Evolutionary conservation across 768 basidiomycete species (phyloP), one percentile per base, ranked within the genome.

Genomic region (Xerocomellus chrysenteron): DNA sequence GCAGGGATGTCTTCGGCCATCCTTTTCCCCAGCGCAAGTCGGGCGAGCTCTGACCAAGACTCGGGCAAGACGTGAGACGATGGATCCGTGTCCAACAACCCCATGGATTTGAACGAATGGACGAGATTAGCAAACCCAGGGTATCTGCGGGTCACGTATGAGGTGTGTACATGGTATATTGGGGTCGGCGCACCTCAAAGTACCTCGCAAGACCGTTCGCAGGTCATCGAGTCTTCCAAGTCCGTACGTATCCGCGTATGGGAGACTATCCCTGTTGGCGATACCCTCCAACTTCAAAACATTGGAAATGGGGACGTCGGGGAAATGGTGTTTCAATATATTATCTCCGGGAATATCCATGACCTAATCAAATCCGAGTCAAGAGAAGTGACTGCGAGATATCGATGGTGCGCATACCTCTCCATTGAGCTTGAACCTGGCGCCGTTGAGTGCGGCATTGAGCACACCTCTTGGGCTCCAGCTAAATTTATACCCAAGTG

Each of bases 401-500:
- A 14, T 26, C 30, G 4, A 47, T 26, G 11, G 36, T 30, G 36
- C 12, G 12, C 78, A n/a, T 60, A 88, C 90, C 72, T 82, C 65
- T 7, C 76, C 76, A 32, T 75, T 61, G 26, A 93, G 74, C 64
- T 81, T 80, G 71, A 85, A 97, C 39, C 65, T 68, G 2, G 95
- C 93, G 0, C 75, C 69, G 60, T 95, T 92, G 54, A 85, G 70
- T 0, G 90, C 90, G 3, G 94, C 95, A 16, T 78, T 82, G 39
- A 98, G 73, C 9, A 96, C 94, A 6, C 92, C 94, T 55, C 85
- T 79, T 0, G 95, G 94, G 47, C 85, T 90, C 95, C 95, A 98
- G 61, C 92, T 92, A 67, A 94, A 94, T 67, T 94, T 96, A 66
- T 96, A 94, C n/a, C 87, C 80, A 11, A 95, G 74, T 2, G 93